phyloP scores from a whole-genome alignment of 495 filamentous ascomycete species.

The Neohortaea acidophila region DNA sequence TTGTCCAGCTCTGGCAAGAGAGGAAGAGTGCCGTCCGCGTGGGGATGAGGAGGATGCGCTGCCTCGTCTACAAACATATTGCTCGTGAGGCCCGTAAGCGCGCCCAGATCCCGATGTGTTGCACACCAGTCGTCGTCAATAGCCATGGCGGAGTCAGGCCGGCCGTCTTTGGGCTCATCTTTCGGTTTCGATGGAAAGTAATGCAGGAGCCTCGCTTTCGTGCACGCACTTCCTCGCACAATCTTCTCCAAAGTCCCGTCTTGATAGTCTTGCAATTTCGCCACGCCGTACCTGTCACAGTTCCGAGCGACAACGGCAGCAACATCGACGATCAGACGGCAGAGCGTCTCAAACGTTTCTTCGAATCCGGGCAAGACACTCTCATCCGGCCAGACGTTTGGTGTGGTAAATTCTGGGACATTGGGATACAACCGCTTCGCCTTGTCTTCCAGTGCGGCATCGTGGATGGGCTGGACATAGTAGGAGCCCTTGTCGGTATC shows the following conservation, averaged over 20 bases:
- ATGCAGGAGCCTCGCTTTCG: constrained; percentile 83
- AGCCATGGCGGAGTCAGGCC: constrained; percentile 14
- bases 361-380: constrained; percentile 57
- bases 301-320: constrained; percentile 73
- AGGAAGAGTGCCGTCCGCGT: constrained; percentile 1
- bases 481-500: constrained; percentile 92
- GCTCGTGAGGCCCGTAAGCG: constrained; percentile 81
- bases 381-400: constrained; percentile 72
- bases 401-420: constrained; percentile 48
- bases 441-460: constrained; percentile 28
- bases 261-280: constrained; percentile 60
- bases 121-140: constrained; percentile 83
- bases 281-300: constrained; percentile 73
- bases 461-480: constrained; percentile 57
- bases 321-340: constrained; percentile 70
- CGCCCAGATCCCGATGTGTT: constrained; percentile 85
- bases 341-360: constrained; percentile 56
- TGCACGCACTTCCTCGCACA: constrained; percentile 69
- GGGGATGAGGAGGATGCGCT: constrained; percentile 21
- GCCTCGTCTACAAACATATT: constrained; percentile 91
- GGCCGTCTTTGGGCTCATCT: constrained; percentile 10
- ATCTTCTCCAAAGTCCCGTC: constrained; percentile 69
- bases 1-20: constrained; percentile 50
- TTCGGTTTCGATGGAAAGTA: constrained; percentile 54
- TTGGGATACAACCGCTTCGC: constrained; percentile 25